Base-by-base conservation (phyloP, 345 rosid genomes). In the Rhizophora apiculata region DNA sequence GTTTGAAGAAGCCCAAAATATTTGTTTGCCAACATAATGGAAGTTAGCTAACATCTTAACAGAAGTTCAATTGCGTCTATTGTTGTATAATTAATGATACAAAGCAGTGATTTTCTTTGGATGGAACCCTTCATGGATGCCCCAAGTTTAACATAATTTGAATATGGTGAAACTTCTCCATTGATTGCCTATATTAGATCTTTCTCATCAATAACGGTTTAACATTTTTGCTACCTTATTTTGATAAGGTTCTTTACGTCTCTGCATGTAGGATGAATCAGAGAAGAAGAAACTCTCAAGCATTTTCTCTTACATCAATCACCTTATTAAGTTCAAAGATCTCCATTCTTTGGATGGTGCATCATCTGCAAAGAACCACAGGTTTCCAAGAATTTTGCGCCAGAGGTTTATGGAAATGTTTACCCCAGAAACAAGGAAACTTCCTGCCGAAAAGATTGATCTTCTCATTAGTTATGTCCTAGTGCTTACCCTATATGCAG, bases 251-350 rank as follows among this genome's bases (percentile, higher is more conserved):
- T 20, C 69, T 53, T 62, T 71, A 63, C 1, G 37, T 65, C 30
- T 80, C 6, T 57, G 13, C 54, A 34, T 81, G 30, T 78, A 92
- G 97, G 86, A 89, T 65, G 86, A 87, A 43, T 39, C 9, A 2
- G 88, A 88, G 75, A 80, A 72, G 85, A 54, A 67, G 81, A 86
- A 65, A 9, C 78, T 78, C 7, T 68, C 83, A 26, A 58, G 86
- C 61, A 63, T 86, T 65, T 81, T 88, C 36, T 85, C 90, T 0
- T 85, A 78, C 53, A 78, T 95, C 30, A 83, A 82, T 49, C 99
- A 92, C 72, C 91, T 95, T 51, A 31, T 95, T 37, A 95, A 87
- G 86, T 95, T 87, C 74, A 95, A 86, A 71, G 96, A 92, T 71
- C 63, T 49, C 76, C 82, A 81, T 60, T 78, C 89, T 29, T 64